Evolutionary conservation across 1,139 yeast species (phyloP), one percentile per base, ranked within the genome.

Genomic region (Debaryomyces robertsiae): DNA sequence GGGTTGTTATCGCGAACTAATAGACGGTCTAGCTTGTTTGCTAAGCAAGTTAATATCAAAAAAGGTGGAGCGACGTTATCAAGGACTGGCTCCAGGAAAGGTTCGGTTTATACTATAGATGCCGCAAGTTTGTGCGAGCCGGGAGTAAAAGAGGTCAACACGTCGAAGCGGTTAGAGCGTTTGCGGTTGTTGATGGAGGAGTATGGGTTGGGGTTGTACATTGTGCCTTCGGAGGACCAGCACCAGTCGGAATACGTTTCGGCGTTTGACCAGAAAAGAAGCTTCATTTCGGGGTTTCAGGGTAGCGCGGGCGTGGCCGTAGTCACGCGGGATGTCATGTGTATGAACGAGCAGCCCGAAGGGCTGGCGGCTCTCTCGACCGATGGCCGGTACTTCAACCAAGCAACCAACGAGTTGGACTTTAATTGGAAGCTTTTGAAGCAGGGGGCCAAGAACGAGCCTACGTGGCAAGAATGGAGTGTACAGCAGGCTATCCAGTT

Each of bases 251-350:
- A 93, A 64, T 93, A 91, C 55, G 94, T 90, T 15, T 76, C 93
- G 0, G 65, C 77, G 2, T 75, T 78, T 29, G 98, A 93, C 61
- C 91, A 88, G 64, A 82, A 93, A 56, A 76, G 98, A 52, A 79
- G 82, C 40, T 91, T 86, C 52, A 86, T 93, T 36, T 81, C 93
- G 18, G 95, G 95, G 0, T 93, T 93, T 66, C 85, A 88, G 43
- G 99, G 99, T 3, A 84, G 95, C 43, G 97, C 98, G 1, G 99
- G 98, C 41, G 75, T 90, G 30, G 98, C 98, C 3, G 76, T 94
- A 30, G 73, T 93, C 31, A 84, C 97, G 2, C 69, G 90, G 50
- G 90, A 85, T 56, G 61, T 82, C 38, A 63, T 70, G n/a, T 73
- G 77, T 50, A 65, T 79, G 77, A 79, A 79, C 50, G 76, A 74